These are phyloP conservation scores for Salix arbutifolia DNA, from an alignment of 345 rosid species.

Conservation along the genomic window DNA sequence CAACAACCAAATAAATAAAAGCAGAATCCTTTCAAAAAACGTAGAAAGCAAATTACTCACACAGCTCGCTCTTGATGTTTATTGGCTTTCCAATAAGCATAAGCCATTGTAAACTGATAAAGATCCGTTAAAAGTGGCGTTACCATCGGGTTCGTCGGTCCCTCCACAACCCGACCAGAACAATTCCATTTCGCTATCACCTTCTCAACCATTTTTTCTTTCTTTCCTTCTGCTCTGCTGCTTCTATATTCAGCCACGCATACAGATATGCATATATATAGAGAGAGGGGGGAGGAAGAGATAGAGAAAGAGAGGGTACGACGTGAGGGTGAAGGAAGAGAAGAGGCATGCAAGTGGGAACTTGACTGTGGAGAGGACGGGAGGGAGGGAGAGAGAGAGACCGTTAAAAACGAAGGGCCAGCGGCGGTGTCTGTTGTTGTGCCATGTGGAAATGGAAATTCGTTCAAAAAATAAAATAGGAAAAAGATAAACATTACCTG, in stretches of 20 bases:
- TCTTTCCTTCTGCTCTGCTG: background rate
- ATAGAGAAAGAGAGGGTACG: background rate
- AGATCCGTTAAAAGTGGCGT: slow-evolving; percentile 95
- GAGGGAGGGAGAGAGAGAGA: background rate
- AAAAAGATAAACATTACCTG: too few species aligned
- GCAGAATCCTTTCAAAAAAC: background rate
- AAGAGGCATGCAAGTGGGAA: background rate
- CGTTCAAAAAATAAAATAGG: background rate
- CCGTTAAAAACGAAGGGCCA: slow-evolving; percentile 5
- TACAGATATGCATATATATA: background rate
- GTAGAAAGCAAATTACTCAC: slow-evolving; percentile 33
- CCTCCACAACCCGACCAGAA: slow-evolving; percentile 38
- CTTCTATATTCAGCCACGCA: background rate
- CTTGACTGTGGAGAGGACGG: too few species aligned
- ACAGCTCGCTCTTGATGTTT: slow-evolving; percentile 81
- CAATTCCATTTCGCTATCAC: slow-evolving; percentile 12
- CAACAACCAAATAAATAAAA: background rate
- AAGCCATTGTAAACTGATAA: slow-evolving; percentile 97
- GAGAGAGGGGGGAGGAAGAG: background rate
- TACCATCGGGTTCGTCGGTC: slow-evolving; percentile 90
- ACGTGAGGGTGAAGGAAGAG: background rate
- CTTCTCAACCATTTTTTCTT: slow-evolving; percentile 6
- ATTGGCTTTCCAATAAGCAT: slow-evolving; percentile 96
- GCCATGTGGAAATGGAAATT: background rate
- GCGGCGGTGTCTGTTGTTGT: background rate